Conservation (phyloP, 2,329 filamentous ascomycete genomes). For the Epichloe uncinata region DNA sequence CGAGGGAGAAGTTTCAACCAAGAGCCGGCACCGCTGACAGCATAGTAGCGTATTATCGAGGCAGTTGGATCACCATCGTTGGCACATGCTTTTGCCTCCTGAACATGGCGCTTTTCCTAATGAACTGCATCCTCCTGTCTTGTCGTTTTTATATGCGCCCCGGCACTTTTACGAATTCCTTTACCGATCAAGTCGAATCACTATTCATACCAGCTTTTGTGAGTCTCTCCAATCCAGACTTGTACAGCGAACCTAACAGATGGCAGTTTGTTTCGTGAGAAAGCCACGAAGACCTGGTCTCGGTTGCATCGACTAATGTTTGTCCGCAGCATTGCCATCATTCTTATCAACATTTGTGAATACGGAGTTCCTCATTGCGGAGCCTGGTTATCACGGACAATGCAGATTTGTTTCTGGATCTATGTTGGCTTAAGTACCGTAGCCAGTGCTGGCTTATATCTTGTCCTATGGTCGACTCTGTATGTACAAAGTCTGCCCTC, state of each 20-base stretch:
- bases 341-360: constrained; percentile 65
- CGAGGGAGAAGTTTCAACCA: background rate
- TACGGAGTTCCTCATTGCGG: constrained; percentile 54
- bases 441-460: constrained; percentile 58
- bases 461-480: constrained; percentile 55
- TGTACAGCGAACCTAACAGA: background rate
- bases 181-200: constrained; percentile 64
- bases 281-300: background rate
- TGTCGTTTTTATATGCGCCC: constrained; percentile 57
- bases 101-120: constrained; percentile 48
- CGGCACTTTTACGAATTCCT: constrained; percentile 55
- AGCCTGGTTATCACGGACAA: constrained; percentile 44
- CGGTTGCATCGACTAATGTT: background rate
- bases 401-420: constrained; percentile 62
- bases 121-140: constrained; percentile 50
- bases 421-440: constrained; percentile 55
- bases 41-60: constrained; percentile 11
- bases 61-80: constrained; percentile 43
- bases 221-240: background rate
- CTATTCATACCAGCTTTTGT: constrained; percentile 61
- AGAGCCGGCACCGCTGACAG: background rate
- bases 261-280: constrained; percentile 30
- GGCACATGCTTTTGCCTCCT: constrained; percentile 49
- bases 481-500: constrained; percentile 16
- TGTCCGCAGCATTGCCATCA: constrained; percentile 42